These are phyloP conservation scores for Lepidopterella palustris DNA, from an alignment of 495 filamentous ascomycete genomes.

Conservation along the genomic window DNA sequence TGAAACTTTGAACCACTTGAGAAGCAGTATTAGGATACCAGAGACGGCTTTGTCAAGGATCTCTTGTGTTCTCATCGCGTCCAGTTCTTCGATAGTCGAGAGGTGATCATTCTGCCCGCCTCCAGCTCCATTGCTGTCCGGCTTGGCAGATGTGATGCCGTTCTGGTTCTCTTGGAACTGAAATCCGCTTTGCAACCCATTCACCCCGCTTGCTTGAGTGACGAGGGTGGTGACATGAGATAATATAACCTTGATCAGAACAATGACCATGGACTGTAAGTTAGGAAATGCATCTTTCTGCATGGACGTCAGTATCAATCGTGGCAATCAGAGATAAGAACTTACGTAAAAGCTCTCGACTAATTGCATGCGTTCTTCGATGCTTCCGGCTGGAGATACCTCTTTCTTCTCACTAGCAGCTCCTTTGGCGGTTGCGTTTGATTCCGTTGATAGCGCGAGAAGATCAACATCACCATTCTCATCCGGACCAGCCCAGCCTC, in stretches of 20 bases:
- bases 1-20: conserved; percentile 96
- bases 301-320: conserved; percentile 2
- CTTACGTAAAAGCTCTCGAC: conserved; percentile 84
- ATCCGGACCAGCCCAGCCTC: conserved; percentile 57
- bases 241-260: conserved; percentile 79
- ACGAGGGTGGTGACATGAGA: conserved; percentile 68
- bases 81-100: conserved; percentile 61
- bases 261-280: conserved; percentile 89
- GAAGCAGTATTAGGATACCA: conserved; percentile 69
- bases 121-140: conserved; percentile 26
- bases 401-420: conserved; percentile 4
- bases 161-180: conserved; percentile 37
- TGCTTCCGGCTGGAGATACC: conserved; percentile 18
- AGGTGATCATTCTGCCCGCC: conserved; percentile 26
- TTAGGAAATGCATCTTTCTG: conserved; percentile 71
- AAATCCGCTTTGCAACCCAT: conserved; percentile 39
- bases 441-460: conserved; percentile 38
- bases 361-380: conserved; percentile 42
- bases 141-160: conserved; percentile 27
- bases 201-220: conserved; percentile 46
- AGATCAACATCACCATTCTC: conserved; percentile 22
- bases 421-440: conserved; percentile 13
- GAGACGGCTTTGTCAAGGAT: conserved; percentile 87
- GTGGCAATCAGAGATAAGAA: background rate
- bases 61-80: conserved; percentile 72